Evolutionary conservation across 208 protist genomes (phyloP), one percentile per base, ranked within the genome.

Genomic region (Phytomonas francai): DNA sequence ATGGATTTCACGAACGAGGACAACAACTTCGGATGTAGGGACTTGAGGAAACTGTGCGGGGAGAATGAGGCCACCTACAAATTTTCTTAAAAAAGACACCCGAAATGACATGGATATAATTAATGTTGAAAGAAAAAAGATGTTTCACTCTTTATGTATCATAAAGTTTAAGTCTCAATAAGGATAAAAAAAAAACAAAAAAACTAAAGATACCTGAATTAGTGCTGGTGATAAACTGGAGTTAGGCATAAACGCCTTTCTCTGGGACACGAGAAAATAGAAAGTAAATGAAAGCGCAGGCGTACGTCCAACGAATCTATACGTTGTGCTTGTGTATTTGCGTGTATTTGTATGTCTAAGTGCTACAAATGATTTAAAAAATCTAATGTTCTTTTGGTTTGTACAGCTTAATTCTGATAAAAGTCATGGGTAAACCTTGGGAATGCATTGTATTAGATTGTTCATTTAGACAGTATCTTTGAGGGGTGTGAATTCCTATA

Each of bases 131-230:
- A 36, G 12, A 59, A 57, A 31, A 58, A 51, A 61, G 34, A 63
- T 32, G 49, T n/a, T 12, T 63, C 9, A 36, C 61, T 34, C 27
- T 16, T 61, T 31, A 27, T 29, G 3, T 30, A 61, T 28, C 25
- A 61, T 39, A 51, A 45, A 62, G 14, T 9, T 16, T 32, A 25
- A 39, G 16, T 31, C 14, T 28, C 54, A 29, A 31, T 25, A 45
- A 63, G 1, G 39, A 68, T 28, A 39, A 22, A 2, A 34, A 39
- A 32, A 5, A 64, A 54, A 60, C 57, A 49, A 68, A 63, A 58
- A 69, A 70, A 51, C 31, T 34, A 65, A 27, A 60, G 57, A 5
- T 3, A 66, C 12, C 4, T 32, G 66, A 65, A 61, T 54, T 54
- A 5, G 5, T 54, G 45, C 45, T 54, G 16, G 45, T 3, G 25